These are phyloP conservation scores for Taiwanofungus camphoratus DNA, from an alignment of 1,284 basidiomycete species.

Conservation along the genomic window DNA sequence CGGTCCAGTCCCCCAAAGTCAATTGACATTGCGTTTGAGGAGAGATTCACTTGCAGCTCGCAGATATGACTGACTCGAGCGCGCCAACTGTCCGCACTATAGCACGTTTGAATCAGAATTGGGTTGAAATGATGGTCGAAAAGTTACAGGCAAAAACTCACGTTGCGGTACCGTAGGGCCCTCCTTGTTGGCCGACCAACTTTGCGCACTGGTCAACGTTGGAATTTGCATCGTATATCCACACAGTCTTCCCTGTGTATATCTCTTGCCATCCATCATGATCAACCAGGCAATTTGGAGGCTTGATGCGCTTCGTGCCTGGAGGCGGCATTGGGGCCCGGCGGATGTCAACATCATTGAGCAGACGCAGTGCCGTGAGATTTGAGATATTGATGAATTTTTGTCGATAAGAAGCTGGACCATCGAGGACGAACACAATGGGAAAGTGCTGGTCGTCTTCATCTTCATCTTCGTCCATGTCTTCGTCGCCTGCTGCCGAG, in stretches of 20 bases:
- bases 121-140: too few relatives aligned
- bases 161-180: constrained; percentile 71
- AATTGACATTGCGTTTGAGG: constrained; percentile 57
- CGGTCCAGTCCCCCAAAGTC: constrained; percentile 71
- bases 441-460: constrained; percentile 17
- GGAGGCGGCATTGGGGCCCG: constrained; percentile 40
- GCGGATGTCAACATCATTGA: constrained; percentile 64
- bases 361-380: constrained; percentile 54
- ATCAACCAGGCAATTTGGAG: constrained; percentile 56
- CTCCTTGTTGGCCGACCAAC: constrained; percentile 48
- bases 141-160: constrained; percentile 31
- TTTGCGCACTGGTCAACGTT: constrained; percentile 60
- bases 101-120: constrained; percentile 2
- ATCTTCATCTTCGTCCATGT: constrained; percentile 24
- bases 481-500: constrained; percentile 17
- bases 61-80: constrained; percentile 61
- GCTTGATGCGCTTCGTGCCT: constrained; percentile 38
- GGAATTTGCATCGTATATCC: constrained; percentile 68
- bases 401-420: constrained; percentile 33
- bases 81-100: constrained; percentile 75
- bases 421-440: constrained; percentile 50
- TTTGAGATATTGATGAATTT: constrained; percentile 54
- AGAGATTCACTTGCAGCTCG: constrained; percentile 66
- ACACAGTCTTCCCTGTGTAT: constrained; percentile 62
- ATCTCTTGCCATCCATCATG: constrained; percentile 63